A percentile compares a stretch with the other conserved stretches of the same genome.
Evolutionary conservation across 257 asterid species (phyloP).

Genomic region (Solanum rostratum): DNA sequence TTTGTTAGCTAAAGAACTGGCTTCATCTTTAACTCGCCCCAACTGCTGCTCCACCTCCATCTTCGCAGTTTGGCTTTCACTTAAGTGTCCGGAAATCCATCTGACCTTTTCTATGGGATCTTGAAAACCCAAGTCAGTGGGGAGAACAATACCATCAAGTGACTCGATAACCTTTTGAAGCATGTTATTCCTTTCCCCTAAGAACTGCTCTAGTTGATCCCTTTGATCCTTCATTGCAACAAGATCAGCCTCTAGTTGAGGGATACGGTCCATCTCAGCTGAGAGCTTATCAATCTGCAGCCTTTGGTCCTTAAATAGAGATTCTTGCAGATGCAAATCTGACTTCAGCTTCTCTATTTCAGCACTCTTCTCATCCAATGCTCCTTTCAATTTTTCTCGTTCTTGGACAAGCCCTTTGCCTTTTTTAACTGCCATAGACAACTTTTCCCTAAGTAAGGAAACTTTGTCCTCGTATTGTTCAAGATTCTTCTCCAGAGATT

Average conservation of each 20-base stretch:
- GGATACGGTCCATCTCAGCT: constrained; percentile 43
- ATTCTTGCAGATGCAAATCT: constrained; percentile 39
- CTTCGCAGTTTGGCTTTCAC: constrained; percentile 40
- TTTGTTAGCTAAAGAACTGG: constrained; percentile 30
- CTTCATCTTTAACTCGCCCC: constrained; percentile 44
- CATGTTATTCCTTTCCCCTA: constrained; percentile 60
- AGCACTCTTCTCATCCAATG: constrained; percentile 46
- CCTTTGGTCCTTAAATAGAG: constrained; percentile 35
- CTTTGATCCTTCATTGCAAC: constrained; percentile 34
- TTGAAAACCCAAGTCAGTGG: constrained; percentile 34
- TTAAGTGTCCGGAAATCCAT: constrained; percentile 47
- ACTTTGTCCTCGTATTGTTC: constrained; percentile 73
- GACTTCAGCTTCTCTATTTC: constrained; percentile 64
- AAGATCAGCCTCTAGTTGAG: constrained; percentile 50
- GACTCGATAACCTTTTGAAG: constrained; percentile 54
- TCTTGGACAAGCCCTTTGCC: constrained; percentile 97
- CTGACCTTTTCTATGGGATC: constrained; percentile 66
- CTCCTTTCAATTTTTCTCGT: constrained; percentile 66
- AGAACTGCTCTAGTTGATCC: constrained; percentile 57
- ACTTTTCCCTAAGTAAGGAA: constrained; percentile 64
- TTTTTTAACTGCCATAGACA: constrained; percentile 89
- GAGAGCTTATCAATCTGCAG: constrained; percentile 45
- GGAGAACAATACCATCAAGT: constrained; percentile 49
- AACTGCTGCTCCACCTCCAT: constrained; percentile 47
- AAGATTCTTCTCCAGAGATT: constrained; percentile 42